Evolutionary conservation across 768 basidiomycete genomes (phyloP).

Genomic region (Mycena capillaripes): DNA sequence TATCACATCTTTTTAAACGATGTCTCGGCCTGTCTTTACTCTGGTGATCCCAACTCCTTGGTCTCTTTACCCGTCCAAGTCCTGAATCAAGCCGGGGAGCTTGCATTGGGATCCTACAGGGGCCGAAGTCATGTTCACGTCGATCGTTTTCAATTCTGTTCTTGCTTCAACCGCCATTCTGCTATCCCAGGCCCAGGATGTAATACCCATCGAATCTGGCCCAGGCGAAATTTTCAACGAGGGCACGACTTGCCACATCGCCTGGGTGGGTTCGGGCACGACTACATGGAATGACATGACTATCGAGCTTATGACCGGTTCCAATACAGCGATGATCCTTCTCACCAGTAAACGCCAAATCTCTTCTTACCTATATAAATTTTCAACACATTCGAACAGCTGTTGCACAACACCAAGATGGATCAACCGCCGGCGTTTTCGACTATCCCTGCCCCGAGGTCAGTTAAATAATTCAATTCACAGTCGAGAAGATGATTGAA

Average conservation of each 20-base stretch:
- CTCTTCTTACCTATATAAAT: neutral
- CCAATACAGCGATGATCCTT: slow-evolving; percentile 77
- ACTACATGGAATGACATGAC: slow-evolving; percentile 79
- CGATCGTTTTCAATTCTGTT: slow-evolving; percentile 53
- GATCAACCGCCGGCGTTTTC: slow-evolving; percentile 66
- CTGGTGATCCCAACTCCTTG: no score
- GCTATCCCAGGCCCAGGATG: slow-evolving; percentile 68
- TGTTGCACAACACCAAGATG: slow-evolving; percentile 72
- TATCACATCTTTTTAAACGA: no score
- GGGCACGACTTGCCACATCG: slow-evolving; percentile 67
- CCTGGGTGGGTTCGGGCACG: slow-evolving; percentile 64
- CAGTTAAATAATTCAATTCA: slow-evolving; percentile 38
- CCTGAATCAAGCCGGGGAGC: no score
- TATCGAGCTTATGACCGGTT: slow-evolving; percentile 87
- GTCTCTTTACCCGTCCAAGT: no score
- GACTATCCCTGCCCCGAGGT: slow-evolving; percentile 79
- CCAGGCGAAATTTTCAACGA: slow-evolving; percentile 71
- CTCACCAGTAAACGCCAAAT: slow-evolving; percentile 67
- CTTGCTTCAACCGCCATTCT: slow-evolving; percentile 53
- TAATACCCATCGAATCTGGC: slow-evolving; percentile 69
- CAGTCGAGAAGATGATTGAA: neutral
- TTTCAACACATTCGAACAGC: slow-evolving; percentile 53
- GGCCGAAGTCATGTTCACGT: slow-evolving; percentile 56
- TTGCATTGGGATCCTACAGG: no score
- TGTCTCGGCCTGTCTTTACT: no score